Conservation (phyloP, 441 rosid genomes). For the Dalechampia spathulata region DNA sequence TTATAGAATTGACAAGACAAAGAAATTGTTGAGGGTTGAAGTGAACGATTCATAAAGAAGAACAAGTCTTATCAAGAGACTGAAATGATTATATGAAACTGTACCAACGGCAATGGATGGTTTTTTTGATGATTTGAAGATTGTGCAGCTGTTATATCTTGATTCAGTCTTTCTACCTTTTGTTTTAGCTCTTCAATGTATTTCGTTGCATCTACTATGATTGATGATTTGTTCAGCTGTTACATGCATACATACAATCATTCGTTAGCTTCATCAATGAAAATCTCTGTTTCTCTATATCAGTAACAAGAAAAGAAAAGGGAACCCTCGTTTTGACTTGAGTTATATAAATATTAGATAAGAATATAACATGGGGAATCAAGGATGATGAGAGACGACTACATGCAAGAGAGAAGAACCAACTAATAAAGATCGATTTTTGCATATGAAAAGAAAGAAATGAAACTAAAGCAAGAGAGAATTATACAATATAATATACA, state of each 20-base stretch:
- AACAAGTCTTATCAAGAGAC: background rate
- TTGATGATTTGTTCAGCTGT: constrained; percentile 59
- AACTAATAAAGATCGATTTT: background rate
- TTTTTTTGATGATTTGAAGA: constrained; percentile 34
- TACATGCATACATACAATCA: constrained; percentile 2
- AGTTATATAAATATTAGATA: background rate
- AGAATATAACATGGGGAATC: background rate
- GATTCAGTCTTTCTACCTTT: constrained; percentile 60
- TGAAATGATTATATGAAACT: too few relatives aligned
- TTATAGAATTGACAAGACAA: constrained; percentile 1
- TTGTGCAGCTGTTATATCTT: constrained; percentile 40
- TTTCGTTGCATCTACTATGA: constrained; percentile 71
- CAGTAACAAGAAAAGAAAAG: background rate
- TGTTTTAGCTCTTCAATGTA: constrained; percentile 68
- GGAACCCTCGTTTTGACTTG: background rate
- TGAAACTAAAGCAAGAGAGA: too few relatives aligned
- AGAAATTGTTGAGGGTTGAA: background rate
- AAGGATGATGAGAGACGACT: background rate
- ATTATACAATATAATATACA: too few relatives aligned
- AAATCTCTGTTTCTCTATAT: background rate
- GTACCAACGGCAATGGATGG: constrained; percentile 52
- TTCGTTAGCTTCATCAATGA: background rate
- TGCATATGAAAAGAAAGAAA: background rate
- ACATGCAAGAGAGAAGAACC: background rate
- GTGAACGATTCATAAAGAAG: background rate